phyloP scores from a whole-genome alignment of 352 stramenopile genomes.

The Ophiocytium majus region DNA sequence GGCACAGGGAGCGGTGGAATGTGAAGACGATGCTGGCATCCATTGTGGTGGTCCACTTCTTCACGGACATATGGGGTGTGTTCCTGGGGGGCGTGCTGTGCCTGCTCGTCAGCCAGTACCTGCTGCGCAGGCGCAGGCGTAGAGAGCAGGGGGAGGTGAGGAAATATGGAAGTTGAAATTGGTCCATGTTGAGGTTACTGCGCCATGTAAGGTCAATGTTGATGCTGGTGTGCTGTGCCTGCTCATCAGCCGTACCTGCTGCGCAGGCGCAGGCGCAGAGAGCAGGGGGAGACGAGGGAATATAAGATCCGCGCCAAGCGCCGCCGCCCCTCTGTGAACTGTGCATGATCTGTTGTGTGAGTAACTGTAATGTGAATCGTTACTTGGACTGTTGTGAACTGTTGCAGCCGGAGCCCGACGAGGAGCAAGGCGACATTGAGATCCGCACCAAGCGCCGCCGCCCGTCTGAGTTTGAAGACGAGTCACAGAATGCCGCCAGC shows the following conservation, averaged over 20 bases:
- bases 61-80: constrained; percentile 50
- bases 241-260: constrained; percentile 50
- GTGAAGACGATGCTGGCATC: constrained; percentile 34
- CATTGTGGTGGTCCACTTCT: constrained; percentile 38
- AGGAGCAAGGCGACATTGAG: background rate
- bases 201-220: too few relatives aligned
- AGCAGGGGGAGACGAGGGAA: background rate
- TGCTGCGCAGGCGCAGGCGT: constrained; percentile 22
- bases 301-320: too few relatives aligned
- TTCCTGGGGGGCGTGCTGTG: constrained; percentile 46
- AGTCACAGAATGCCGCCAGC: too few relatives aligned
- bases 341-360: too few relatives aligned
- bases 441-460: background rate
- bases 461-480: background rate
- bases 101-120: constrained; percentile 51
- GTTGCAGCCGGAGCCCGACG: background rate
- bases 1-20: constrained; percentile 35
- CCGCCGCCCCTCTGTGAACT: too few relatives aligned
- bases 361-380: too few relatives aligned
- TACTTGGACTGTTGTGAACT: too few relatives aligned
- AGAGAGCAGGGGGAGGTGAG: background rate
- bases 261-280: background rate
- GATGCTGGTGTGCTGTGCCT: constrained; percentile 40
- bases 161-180: too few relatives aligned
- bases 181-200: too few relatives aligned